Evolutionary conservation across 352 stramenopile genomes (phyloP).

Genomic region (Saprolegnia diclina): DNA sequence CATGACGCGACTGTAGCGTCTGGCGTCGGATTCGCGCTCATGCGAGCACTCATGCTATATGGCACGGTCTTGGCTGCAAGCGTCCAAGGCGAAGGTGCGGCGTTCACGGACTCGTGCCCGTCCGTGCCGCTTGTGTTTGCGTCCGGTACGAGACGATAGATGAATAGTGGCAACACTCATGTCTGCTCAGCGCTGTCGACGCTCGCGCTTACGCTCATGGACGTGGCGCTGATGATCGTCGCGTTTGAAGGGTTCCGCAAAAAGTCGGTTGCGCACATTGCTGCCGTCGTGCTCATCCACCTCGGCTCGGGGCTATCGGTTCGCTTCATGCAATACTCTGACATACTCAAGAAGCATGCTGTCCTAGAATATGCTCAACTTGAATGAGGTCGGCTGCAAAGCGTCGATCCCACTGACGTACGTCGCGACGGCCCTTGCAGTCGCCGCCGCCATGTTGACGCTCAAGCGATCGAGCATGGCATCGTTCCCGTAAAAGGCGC

Average conservation of each 20-base stretch:
- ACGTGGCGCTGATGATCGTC: constrained; percentile 78
- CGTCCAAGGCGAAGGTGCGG: constrained; percentile 57
- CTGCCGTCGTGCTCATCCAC: constrained; percentile 59
- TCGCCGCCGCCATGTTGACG: constrained; percentile 33
- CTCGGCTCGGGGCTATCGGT: constrained; percentile 70
- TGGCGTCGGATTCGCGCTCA: constrained; percentile 73
- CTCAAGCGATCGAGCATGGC: constrained; percentile 15
- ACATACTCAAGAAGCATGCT: not conserved
- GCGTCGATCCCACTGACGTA: constrained; percentile 75
- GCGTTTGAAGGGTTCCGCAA: constrained; percentile 79
- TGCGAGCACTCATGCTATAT: constrained; percentile 83
- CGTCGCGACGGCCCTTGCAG: constrained; percentile 46
- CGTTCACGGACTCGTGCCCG: constrained; percentile 67
- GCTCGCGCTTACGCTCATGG: constrained; percentile 64
- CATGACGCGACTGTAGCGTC: constrained; percentile 37
- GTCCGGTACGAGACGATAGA: constrained; percentile 20
- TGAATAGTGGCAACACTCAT: not conserved
- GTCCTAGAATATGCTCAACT: constrained; percentile 37
- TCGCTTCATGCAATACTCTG: constrained; percentile 18
- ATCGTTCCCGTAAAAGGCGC: not conserved
- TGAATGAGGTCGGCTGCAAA: constrained; percentile 68
- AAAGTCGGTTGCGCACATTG: constrained; percentile 41
- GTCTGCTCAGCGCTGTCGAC: constrained; percentile 42
- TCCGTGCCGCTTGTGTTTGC: constrained; percentile 67
- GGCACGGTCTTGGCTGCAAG: constrained; percentile 66